phyloP scores from a whole-genome alignment of 1,139 yeast species.

The Yamadazyma songkhlaensis region DNA sequence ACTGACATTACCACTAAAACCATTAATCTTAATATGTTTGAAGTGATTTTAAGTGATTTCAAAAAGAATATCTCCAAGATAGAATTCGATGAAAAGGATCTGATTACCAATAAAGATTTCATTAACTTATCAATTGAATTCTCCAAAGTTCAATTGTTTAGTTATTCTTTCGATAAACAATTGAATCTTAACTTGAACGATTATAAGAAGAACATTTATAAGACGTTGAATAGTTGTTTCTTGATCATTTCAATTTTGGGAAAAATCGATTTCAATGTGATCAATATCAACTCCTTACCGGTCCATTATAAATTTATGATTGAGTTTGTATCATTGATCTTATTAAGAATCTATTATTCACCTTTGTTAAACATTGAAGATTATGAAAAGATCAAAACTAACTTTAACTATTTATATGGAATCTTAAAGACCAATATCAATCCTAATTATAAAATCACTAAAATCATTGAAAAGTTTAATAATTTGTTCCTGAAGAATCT shows the following conservation, averaged over 20 bases:
- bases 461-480: constrained; percentile 31
- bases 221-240: constrained; percentile 31
- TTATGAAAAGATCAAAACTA: constrained; percentile 27
- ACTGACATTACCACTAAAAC: constrained; percentile 21
- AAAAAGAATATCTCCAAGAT: constrained; percentile 8
- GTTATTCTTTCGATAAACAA: constrained; percentile 33
- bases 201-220: constrained; percentile 28
- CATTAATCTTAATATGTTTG: constrained; percentile 44
- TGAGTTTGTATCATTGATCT: constrained; percentile 31
- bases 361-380: constrained; percentile 34
- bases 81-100: neutral
- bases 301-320: constrained; percentile 41
- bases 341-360: constrained; percentile 35
- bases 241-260: constrained; percentile 22
- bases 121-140: constrained; percentile 36
- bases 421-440: constrained; percentile 19
- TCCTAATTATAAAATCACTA: constrained; percentile 26
- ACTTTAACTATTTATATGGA: constrained; percentile 26
- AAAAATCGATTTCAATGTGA: constrained; percentile 19
- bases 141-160: constrained; percentile 39
- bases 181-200: constrained; percentile 26
- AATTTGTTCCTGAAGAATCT: constrained; percentile 14
- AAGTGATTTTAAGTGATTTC: constrained; percentile 36
- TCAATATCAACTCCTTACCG: constrained; percentile 34
- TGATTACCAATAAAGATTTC: constrained; percentile 18